These are phyloP conservation scores for Yamadazyma kanchanaburiensis DNA, from an alignment of 1,139 yeast species.

Conservation along the genomic window DNA sequence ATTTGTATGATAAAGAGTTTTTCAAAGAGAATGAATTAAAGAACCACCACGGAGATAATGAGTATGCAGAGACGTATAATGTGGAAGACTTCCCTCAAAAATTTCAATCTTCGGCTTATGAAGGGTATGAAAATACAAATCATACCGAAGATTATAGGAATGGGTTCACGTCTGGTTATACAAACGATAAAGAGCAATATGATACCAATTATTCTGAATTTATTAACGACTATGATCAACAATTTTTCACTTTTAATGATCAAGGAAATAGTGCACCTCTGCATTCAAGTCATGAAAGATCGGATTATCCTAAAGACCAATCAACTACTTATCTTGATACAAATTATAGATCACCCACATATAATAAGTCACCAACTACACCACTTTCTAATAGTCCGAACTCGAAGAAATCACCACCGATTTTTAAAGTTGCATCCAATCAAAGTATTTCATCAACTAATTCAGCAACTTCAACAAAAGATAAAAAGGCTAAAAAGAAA, in stretches of 20 bases:
- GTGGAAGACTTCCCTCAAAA: not conserved
- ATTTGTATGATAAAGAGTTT: slow-evolving; percentile 13
- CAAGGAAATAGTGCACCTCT: not conserved
- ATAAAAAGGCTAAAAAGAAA: slow-evolving; percentile 19
- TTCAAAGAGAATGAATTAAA: not conserved
- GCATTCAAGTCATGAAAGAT: too few relatives aligned
- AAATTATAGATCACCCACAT: too few relatives aligned
- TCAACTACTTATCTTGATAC: not conserved
- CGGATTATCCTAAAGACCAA: too few relatives aligned
- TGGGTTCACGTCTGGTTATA: not conserved
- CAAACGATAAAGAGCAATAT: not conserved
- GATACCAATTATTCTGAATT: not conserved
- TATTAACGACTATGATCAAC: not conserved
- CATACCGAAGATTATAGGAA: not conserved
- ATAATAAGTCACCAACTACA: slow-evolving; percentile 6
- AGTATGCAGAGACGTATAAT: not conserved
- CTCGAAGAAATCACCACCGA: slow-evolving; percentile 5
- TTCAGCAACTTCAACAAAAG: slow-evolving; percentile 10
- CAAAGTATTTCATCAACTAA: slow-evolving; percentile 19
- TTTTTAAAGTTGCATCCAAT: slow-evolving; percentile 20
- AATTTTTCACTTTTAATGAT: not conserved
- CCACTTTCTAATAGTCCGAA: slow-evolving; percentile 6
- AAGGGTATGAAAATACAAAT: not conserved
- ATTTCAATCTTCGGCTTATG: not conserved
- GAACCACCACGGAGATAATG: not conserved